These are phyloP conservation scores for Arabidopsis suecica DNA, from an alignment of 345 rosid species.

Conservation along the genomic window DNA sequence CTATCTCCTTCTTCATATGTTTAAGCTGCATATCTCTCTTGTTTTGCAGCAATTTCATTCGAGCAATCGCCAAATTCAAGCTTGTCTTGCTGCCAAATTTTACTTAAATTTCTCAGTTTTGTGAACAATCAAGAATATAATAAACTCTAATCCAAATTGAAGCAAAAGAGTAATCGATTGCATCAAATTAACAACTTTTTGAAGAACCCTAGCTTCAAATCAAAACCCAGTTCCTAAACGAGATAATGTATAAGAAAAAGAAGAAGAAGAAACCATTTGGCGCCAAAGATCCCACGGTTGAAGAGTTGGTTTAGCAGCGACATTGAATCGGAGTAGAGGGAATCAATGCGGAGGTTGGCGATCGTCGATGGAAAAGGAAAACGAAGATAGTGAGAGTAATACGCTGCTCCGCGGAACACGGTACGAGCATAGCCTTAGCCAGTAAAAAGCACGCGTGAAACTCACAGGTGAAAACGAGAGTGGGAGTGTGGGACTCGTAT, in stretches of 20 bases:
- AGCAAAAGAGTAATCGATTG: neutral
- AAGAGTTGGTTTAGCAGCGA: constrained; percentile 92
- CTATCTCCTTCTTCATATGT: constrained; percentile 92
- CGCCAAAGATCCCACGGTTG: constrained; percentile 87
- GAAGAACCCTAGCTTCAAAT: constrained; percentile 12
- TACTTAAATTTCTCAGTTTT: neutral
- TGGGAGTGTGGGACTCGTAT: neutral
- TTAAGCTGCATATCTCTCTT: constrained; percentile 92
- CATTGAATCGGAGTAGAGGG: constrained; percentile 50
- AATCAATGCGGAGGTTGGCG: constrained; percentile 17
- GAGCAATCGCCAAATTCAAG: constrained; percentile 76
- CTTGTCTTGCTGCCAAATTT: constrained; percentile 69
- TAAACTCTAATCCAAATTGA: neutral
- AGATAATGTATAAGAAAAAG: neutral
- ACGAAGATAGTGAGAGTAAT: neutral
- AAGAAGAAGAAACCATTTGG: constrained; percentile 60
- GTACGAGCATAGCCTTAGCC: neutral
- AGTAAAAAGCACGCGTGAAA: constrained; percentile 14
- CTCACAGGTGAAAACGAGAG: neutral
- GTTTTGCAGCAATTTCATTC: constrained; percentile 85
- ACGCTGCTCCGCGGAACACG: constrained; percentile 21
- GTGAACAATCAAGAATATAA: neutral
- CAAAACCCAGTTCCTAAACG: constrained; percentile 23
- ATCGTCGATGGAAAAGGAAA: neutral
- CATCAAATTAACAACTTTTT: neutral